Conservation (phyloP, 176 grass and related monocot species). For the Oryza officinalis region DNA sequence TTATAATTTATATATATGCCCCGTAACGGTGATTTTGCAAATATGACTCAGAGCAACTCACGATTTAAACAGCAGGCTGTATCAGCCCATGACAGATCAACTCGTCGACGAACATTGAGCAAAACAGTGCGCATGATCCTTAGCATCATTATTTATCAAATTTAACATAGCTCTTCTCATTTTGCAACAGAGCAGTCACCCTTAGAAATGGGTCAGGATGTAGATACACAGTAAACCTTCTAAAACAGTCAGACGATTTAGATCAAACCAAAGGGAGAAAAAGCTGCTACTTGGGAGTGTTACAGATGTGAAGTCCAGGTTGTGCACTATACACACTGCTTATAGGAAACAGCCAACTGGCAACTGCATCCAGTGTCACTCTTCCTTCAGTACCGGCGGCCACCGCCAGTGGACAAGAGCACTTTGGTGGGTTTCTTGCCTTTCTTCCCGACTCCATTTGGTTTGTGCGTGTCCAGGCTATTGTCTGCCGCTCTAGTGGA, state of each 20-base stretch:
- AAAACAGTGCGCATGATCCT: not conserved
- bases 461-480: constrained; percentile 38
- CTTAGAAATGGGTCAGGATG: not conserved
- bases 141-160: not conserved
- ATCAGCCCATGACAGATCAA: not conserved
- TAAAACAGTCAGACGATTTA: not conserved
- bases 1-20: too few relatives aligned
- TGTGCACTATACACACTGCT: constrained; percentile 27
- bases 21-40: too few relatives aligned
- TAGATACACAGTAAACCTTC: not conserved
- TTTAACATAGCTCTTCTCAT: not conserved
- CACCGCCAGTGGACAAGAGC: constrained; percentile 71
- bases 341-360: constrained; percentile 5
- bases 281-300: not conserved
- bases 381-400: constrained; percentile 73
- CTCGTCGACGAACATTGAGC: not conserved
- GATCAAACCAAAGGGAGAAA: not conserved
- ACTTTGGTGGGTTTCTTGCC: constrained; percentile 83
- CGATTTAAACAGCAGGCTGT: not conserved
- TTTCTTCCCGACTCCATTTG: constrained; percentile 63
- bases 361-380: not conserved
- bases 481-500: constrained; percentile 45
- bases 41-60: not conserved
- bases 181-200: not conserved
- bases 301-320: constrained; percentile 3